Conservation (phyloP, 352 stramenopile genomes). For the Pythium insidiosum region DNA sequence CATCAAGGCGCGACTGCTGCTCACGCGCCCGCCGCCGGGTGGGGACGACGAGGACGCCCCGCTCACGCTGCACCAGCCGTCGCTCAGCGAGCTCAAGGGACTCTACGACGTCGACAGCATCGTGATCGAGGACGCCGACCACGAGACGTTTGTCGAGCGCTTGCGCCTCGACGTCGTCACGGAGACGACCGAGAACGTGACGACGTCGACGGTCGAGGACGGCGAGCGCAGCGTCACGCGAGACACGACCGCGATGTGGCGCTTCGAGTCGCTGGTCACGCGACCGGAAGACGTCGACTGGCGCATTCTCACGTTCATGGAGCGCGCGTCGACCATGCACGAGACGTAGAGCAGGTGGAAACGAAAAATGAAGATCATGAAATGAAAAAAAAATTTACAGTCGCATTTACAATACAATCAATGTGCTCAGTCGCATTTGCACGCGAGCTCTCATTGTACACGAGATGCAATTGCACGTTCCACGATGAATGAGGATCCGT, state of each 20-base stretch:
- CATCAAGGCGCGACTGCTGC: conserved; percentile 11
- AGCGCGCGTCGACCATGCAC: no score
- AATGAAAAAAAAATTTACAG: no score
- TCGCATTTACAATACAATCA: no score
- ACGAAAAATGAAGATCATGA: no score
- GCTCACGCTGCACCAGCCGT: not conserved
- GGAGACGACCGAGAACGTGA: conserved; percentile 14
- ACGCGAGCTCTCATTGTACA: no score
- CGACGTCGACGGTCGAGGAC: conserved; percentile 10
- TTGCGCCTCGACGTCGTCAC: conserved; percentile 16
- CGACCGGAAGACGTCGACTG: conserved; percentile 49
- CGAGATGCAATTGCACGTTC: no score
- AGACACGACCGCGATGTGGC: conserved; percentile 24
- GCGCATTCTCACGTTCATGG: conserved; percentile 36
- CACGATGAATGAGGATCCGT: no score
- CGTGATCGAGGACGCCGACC: conserved; percentile 19
- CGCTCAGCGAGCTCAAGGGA: conserved; percentile 1
- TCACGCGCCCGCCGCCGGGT: no score
- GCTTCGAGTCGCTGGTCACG: conserved; percentile 55
- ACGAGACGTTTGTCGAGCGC: conserved; percentile 17
- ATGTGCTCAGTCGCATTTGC: no score
- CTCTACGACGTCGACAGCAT: conserved; percentile 15
- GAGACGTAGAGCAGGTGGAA: no score
- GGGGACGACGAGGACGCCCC: conserved; percentile 3
- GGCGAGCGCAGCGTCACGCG: conserved; percentile 5